These are phyloP conservation scores for Podospora fimiseda DNA, from an alignment of 495 filamentous ascomycete genomes.

Conservation along the genomic window DNA sequence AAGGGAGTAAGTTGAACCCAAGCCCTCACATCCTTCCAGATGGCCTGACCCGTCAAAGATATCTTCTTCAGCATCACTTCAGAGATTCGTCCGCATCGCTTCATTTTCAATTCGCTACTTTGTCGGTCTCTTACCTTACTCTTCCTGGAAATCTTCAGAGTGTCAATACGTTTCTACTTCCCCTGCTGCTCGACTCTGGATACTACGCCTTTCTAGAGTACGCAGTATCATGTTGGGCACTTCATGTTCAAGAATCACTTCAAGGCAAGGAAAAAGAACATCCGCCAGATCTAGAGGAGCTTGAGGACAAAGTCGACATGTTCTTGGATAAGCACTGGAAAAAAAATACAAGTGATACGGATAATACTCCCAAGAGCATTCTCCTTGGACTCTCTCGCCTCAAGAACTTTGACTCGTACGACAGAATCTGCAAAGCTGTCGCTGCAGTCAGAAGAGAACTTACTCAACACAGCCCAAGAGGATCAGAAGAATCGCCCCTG, in stretches of 20 bases:
- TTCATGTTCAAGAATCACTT: neutral
- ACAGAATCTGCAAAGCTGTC: neutral
- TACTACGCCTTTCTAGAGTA: conserved; percentile 1
- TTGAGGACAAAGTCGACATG: neutral
- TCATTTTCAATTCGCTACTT: neutral
- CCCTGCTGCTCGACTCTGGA: neutral
- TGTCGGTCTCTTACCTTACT: neutral
- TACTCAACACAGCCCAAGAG: neutral
- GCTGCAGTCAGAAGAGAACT: neutral
- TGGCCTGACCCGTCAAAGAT: neutral
- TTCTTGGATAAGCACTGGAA: neutral
- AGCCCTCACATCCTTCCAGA: neutral
- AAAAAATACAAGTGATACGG: neutral
- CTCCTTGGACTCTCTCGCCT: neutral
- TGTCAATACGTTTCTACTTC: neutral
- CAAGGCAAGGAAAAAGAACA: neutral
- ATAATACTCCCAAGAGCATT: neutral
- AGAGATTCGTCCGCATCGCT: no score
- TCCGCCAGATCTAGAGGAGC: neutral
- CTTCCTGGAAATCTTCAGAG: neutral
- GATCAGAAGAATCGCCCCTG: neutral
- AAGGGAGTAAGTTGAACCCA: neutral
- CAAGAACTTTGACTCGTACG: neutral
- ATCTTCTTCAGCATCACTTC: neutral
- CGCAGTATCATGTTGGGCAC: neutral